Evolutionary conservation across 2,329 filamentous ascomycete species (phyloP), one percentile per base, ranked within the genome.

Genomic region (Trichoderma sp.): DNA sequence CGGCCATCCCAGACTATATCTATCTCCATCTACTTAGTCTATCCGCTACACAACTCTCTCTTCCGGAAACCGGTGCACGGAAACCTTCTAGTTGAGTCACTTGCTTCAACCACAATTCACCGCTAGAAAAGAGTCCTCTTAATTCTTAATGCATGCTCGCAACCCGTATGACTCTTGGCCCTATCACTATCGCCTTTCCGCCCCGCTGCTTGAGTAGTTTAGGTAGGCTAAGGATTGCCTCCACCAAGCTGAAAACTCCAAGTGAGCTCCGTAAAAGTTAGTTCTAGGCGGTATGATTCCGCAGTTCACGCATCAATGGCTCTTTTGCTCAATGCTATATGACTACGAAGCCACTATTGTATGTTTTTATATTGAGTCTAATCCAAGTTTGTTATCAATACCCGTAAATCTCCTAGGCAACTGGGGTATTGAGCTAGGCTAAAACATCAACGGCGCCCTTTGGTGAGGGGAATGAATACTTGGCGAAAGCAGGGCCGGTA

Each of bases 361-460:
- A 14, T 32, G 6, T 18, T 6, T 13, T 28, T 30, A 21, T 11
- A n/a, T 21, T 46, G 30, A 55, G 52, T 55, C 52, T 55, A 55
- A 32, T 32, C 52, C 52, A 11, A 18, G 52, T 55, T 18, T 8
- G 52, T 55, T 32, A 30, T n/a, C 26, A n/a, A 30, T 55, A 11
- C 52, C 52, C 26, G 34, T 34, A 6, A 37, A 18, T 26, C 32
- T 26, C 11, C 14, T 52, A 52, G 60, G 60, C 28, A 16, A 52
- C 16, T 18, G 39, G 39, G 16, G 39, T 8, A 43, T 43, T 43
- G 6, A 43, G 39, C 39, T 3, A 21, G 26, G 16, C 51, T 49
- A 59, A 46, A 26, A 26, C 49, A 64, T 39, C 60, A 64, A 39
- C 60, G 24, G 51, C 60, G 60, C 60, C 60, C 60, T 64, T 64